A percentile compares a stretch with the other conserved stretches of the same genome.
These are phyloP conservation scores for Pleurotus ostreatus DNA, from an alignment of 768 basidiomycete genomes.

Conservation along the genomic window DNA sequence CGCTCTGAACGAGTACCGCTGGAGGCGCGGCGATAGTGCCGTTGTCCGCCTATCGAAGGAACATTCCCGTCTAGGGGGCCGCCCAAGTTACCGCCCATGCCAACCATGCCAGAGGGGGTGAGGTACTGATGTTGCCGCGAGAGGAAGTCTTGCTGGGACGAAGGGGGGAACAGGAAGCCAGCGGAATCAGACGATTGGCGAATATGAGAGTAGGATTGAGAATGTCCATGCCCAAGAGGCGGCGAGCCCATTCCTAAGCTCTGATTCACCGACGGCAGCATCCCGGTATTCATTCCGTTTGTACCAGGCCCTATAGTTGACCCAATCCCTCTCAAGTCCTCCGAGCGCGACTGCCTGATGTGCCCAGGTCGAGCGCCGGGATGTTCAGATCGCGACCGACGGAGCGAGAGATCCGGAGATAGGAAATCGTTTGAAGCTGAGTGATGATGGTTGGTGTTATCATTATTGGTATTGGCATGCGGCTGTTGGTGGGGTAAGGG, in stretches of 20 bases:
- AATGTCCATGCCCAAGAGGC: constrained; percentile 11
- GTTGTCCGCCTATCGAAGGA: not conserved
- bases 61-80: not conserved
- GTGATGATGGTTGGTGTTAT: not conserved
- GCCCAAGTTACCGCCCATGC: not conserved
- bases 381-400: constrained; percentile 24
- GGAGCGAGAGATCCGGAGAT: constrained; percentile 22
- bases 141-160: constrained; percentile 25
- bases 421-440: constrained; percentile 18
- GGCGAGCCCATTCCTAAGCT: not conserved
- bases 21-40: constrained; percentile 4
- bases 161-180: constrained; percentile 19
- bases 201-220: constrained; percentile 10
- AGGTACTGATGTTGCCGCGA: constrained; percentile 4
- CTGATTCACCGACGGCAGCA: not conserved
- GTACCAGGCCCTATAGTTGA: constrained; percentile 18
- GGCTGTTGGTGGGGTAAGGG: not conserved
- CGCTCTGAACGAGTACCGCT: constrained; percentile 3
- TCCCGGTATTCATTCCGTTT: not conserved
- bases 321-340: constrained; percentile 35
- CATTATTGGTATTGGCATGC: constrained; percentile 5
- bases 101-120: constrained; percentile 4
- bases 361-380: constrained; percentile 15
- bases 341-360: constrained; percentile 30
- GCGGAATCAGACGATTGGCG: not conserved